These are phyloP conservation scores for Clonostachys chloroleuca DNA, from an alignment of 2,329 filamentous ascomycete genomes.

Conservation along the genomic window DNA sequence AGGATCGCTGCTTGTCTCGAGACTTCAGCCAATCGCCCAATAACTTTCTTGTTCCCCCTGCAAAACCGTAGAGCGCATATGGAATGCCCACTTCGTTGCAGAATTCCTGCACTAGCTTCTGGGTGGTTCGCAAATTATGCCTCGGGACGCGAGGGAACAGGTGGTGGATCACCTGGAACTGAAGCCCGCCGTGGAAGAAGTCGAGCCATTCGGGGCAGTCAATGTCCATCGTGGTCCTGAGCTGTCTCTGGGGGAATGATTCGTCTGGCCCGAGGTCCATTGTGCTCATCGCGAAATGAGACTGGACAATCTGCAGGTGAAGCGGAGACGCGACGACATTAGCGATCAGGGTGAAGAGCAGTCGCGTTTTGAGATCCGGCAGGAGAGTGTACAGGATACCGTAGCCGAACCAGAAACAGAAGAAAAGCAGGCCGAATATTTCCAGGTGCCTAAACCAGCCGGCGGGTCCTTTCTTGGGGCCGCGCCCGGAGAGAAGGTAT, in stretches of 20 bases:
- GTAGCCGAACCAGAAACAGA: constrained; percentile 75
- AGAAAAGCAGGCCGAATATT: constrained; percentile 56
- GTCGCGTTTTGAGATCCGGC: constrained; percentile 55
- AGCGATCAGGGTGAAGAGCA: constrained; percentile 74
- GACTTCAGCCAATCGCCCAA: constrained; percentile 72
- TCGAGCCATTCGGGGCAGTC: constrained; percentile 86
- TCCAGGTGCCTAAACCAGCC: constrained; percentile 70
- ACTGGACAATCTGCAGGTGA: constrained; percentile 86
- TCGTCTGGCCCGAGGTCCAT: constrained; percentile 77
- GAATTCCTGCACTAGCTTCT: constrained; percentile 75
- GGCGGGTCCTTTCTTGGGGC: constrained; percentile 45
- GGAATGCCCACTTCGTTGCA: constrained; percentile 79
- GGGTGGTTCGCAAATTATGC: constrained; percentile 74
- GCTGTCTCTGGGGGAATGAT: constrained; percentile 85
- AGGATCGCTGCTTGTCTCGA: constrained; percentile 74
- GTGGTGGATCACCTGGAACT: constrained; percentile 88
- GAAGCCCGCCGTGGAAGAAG: constrained; percentile 82
- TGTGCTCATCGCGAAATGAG: constrained; percentile 92
- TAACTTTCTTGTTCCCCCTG: constrained; percentile 76
- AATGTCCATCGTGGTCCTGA: constrained; percentile 91
- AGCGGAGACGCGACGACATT: constrained; percentile 78
- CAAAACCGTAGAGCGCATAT: constrained; percentile 82
- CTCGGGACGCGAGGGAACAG: constrained; percentile 79
- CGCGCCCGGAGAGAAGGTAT: constrained; percentile 50
- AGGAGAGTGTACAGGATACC: constrained; percentile 62